phyloP scores from a whole-genome alignment of 805 yeast species.

The Suhomyces tanzawaensis region DNA sequence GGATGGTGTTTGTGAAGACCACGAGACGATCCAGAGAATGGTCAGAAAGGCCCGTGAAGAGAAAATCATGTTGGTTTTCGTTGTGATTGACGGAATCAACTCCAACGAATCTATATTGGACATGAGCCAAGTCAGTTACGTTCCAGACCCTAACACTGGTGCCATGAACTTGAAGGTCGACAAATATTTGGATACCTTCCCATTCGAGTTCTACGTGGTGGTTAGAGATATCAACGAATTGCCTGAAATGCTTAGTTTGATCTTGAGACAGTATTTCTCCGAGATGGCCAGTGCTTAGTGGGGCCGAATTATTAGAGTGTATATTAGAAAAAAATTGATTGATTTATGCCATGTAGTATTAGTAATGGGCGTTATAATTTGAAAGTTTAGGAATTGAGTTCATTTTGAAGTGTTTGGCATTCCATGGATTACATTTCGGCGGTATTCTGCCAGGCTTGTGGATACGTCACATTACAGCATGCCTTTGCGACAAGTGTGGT shows the following conservation, averaged over 20 bases:
- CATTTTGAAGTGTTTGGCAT: too few relatives aligned
- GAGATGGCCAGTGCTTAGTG: conserved; percentile 43
- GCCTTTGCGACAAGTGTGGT: too few relatives aligned
- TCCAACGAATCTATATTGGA: conserved; percentile 85
- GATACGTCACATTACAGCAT: too few relatives aligned
- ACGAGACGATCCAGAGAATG: conserved; percentile 72
- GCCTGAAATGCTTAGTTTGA: conserved; percentile 86
- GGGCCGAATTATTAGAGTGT: too few relatives aligned
- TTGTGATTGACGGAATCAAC: conserved; percentile 85
- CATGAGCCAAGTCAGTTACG: conserved; percentile 88
- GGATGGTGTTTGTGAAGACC: conserved; percentile 98
- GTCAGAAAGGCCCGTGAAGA: conserved; percentile 92
- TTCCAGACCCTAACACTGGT: conserved; percentile 62
- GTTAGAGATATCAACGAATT: conserved; percentile 85
- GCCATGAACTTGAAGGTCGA: conserved; percentile 70
- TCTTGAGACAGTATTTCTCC: conserved; percentile 87
- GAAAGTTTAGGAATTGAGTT: too few relatives aligned
- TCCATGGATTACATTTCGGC: too few relatives aligned
- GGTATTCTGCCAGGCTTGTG: too few relatives aligned
- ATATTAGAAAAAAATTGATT: too few relatives aligned
- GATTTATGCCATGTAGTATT: too few relatives aligned
- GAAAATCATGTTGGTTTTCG: conserved; percentile 91
- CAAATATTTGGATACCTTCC: conserved; percentile 88
- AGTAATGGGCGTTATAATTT: too few relatives aligned
- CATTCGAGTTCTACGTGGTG: conserved; percentile 94